Percentiles rank a stretch among this genome's conserved stretches.
These are phyloP conservation scores for Tagetes patula DNA, from an alignment of 129 eudicot species.

Conservation along the genomic window DNA sequence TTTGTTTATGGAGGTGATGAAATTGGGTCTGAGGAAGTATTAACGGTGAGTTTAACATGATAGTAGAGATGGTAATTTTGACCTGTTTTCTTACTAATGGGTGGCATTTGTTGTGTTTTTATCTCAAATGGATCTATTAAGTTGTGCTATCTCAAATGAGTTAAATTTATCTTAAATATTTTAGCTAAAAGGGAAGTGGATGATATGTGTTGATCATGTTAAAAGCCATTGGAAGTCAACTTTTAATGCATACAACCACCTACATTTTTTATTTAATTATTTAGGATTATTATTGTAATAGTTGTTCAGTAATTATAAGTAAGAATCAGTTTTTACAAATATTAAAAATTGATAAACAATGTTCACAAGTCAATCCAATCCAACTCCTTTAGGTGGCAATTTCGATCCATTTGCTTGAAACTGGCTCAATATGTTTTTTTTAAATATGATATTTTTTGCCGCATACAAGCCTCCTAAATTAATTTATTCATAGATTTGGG, in stretches of 20 bases:
- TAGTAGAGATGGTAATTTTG: neutral
- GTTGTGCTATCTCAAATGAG: neutral
- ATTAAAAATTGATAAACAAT: neutral
- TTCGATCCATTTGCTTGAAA: neutral
- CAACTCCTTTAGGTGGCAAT: slow-evolving; percentile 7
- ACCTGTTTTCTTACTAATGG: neutral
- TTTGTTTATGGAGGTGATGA: slow-evolving; percentile 85
- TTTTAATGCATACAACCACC: neutral
- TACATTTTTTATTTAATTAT: neutral
- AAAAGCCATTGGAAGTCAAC: neutral
- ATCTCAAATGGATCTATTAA: neutral
- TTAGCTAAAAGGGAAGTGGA: slow-evolving; percentile 1
- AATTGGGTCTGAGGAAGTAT: slow-evolving; percentile 82
- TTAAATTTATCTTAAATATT: neutral
- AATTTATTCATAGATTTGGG: neutral
- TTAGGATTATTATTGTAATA: slow-evolving; percentile 1
- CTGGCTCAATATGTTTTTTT: neutral
- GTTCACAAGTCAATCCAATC: neutral
- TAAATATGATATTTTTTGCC: neutral
- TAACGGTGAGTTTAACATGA: slow-evolving; percentile 52
- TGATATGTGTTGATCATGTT: slow-evolving; percentile 1
- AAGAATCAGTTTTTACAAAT: neutral
- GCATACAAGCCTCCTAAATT: slow-evolving; percentile 4
- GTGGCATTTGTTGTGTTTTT: slow-evolving; percentile 2
- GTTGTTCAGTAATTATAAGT: neutral